phyloP scores from a whole-genome alignment of 352 stramenopile genomes.

The Globisporangium lucens region DNA sequence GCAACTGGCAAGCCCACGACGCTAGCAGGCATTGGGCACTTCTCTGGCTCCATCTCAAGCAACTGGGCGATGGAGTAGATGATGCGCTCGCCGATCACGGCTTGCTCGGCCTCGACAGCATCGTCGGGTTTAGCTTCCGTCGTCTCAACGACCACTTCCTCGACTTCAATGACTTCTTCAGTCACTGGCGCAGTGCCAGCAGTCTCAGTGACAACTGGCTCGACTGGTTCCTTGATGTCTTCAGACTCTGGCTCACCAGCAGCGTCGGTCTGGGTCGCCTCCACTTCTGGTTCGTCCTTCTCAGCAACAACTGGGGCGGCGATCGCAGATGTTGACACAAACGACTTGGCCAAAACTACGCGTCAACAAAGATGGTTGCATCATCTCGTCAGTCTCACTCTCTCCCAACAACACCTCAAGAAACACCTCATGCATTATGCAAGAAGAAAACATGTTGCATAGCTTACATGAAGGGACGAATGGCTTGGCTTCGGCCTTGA shows the following conservation, averaged over 20 bases:
- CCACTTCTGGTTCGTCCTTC: slow-evolving; percentile 6
- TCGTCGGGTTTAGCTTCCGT: slow-evolving; percentile 17
- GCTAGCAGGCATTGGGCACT: slow-evolving; percentile 44
- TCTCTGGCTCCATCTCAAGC: slow-evolving; percentile 64
- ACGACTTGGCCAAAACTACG: slow-evolving; percentile 16
- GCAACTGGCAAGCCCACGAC: slow-evolving; percentile 50
- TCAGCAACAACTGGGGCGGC: background rate
- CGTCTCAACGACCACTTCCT: background rate
- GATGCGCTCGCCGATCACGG: slow-evolving; percentile 50
- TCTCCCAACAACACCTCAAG: background rate
- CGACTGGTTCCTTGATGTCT: slow-evolving; percentile 19
- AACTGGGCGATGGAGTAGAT: slow-evolving; percentile 78
- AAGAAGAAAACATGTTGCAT: background rate
- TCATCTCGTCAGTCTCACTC: background rate
- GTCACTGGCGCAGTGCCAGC: background rate
- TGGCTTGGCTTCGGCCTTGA: slow-evolving; percentile 24
- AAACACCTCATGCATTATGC: background rate
- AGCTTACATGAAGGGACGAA: slow-evolving; percentile 19
- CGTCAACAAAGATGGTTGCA: background rate
- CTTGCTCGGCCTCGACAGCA: slow-evolving; percentile 34
- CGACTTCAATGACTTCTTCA: background rate
- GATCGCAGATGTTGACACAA: slow-evolving; percentile 13
- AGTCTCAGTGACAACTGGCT: slow-evolving; percentile 1
- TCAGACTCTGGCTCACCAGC: slow-evolving; percentile 15
- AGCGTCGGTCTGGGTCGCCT: background rate